Evolutionary conservation across 495 filamentous ascomycete genomes (phyloP), one percentile per base, ranked within the genome.

Genomic region (Viridothelium virens): DNA sequence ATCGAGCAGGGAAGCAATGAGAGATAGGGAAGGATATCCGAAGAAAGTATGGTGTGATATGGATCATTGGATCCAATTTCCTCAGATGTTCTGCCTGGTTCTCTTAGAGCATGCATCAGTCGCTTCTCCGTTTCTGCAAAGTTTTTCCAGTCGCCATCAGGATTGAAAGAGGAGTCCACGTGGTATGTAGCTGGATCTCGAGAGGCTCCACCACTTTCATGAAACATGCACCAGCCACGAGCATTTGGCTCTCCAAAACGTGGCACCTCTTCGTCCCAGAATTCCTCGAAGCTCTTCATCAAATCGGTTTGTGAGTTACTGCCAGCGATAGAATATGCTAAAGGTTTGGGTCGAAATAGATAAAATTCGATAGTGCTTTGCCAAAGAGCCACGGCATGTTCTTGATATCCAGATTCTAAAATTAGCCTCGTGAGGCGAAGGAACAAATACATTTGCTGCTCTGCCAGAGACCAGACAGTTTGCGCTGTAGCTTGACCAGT

Each of bases 241-340:
- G 89, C 87, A 3, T 77, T 79, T 5, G 74, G 70, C 74, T 97
- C 94, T 3, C 94, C 94, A 64, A 96, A 83, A 7, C 92, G 86
- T 2, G 88, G 77, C 6, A 86, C 81, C 72, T 97, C 94, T 47
- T 86, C 90, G 63, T 96, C 91, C 94, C 94, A 98, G 69, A 92
- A 96, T 9, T 83, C 79, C 37, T 80, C 73, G 63, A 95, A 88
- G n/a, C 72, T 73, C n/a, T 79, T 70, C 0, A 84, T 68, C 12
- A 72, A 25, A 16, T 68, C 65, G 10, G 33, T 9, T 48, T 63
- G 16, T 25, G 36, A 37, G 10, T 10, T 63, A 16, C 10, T 36
- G 18, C 63, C 12, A 72, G 70, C 1, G 70, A 56, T n/a, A 61
- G 67, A 50, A 7, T 68, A 56, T 37, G 67, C 39, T 2, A 69